These are phyloP conservation scores for Exidia glandulosa DNA, from an alignment of 768 basidiomycete genomes.

Conservation along the genomic window DNA sequence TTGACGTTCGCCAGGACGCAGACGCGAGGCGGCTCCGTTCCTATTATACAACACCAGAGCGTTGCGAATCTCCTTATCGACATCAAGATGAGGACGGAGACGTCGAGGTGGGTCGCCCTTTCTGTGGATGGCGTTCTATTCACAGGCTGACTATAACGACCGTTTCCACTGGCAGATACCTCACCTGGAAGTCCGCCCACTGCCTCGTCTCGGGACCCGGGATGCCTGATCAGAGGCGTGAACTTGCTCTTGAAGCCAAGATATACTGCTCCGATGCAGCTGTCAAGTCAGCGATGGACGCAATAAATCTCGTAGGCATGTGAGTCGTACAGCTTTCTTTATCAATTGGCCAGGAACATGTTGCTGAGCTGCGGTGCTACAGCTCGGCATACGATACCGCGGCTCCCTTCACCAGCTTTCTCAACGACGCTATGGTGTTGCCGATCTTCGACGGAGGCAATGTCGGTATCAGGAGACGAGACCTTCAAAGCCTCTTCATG, in stretches of 20 bases:
- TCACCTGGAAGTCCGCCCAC: background rate
- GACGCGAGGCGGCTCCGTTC: background rate
- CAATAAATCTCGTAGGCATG: background rate
- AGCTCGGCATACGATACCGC: background rate
- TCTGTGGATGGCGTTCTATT: too few relatives aligned
- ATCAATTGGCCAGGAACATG: too few relatives aligned
- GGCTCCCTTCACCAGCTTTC: background rate
- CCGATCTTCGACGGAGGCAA: background rate
- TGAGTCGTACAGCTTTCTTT: too few relatives aligned
- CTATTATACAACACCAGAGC: background rate
- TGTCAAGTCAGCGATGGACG: background rate
- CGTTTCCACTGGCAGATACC: background rate
- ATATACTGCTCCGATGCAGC: background rate
- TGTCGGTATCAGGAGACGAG: background rate
- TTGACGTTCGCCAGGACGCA: background rate
- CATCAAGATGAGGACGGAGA: background rate
- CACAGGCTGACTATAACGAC: too few relatives aligned
- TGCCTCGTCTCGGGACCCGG: background rate
- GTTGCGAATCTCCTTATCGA: background rate
- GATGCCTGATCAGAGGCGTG: background rate
- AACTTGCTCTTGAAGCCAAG: background rate
- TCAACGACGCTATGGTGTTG: background rate
- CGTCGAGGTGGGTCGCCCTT: background rate
- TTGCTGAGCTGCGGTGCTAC: too few relatives aligned
- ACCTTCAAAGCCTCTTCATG: background rate